A percentile compares a stretch with the other conserved stretches of the same genome.
phyloP scores from a whole-genome alignment of 2,329 filamentous ascomycete species.

The Neobulgaria alba region DNA sequence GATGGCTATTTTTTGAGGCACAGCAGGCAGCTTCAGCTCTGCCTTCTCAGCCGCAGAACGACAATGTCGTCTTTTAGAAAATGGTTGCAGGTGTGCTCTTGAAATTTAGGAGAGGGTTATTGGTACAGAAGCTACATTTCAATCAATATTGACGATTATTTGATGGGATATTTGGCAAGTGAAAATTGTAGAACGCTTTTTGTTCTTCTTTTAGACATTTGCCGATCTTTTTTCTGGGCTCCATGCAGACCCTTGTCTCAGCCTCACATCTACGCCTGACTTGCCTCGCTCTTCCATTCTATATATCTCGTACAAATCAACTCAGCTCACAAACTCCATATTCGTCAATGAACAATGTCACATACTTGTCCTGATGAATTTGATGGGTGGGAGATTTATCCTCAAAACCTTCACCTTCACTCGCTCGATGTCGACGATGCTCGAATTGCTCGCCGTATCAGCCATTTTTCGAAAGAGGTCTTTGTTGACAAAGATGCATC shows the following conservation, averaged over 20 bases:
- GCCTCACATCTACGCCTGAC: background rate
- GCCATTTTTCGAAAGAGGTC: slow-evolving; percentile 1
- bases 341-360: background rate
- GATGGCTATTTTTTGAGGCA: background rate
- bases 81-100: background rate
- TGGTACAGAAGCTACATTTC: background rate
- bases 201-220: background rate
- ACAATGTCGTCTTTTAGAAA: background rate
- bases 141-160: background rate
- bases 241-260: background rate
- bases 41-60: background rate
- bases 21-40: background rate
- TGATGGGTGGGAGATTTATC: slow-evolving; percentile 2
- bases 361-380: slow-evolving; percentile 1
- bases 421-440: slow-evolving; percentile 1
- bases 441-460: slow-evolving; percentile 1
- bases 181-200: background rate
- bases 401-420: slow-evolving; percentile 1
- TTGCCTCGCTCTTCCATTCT: background rate
- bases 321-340: background rate
- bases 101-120: background rate
- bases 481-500: slow-evolving; percentile 1
- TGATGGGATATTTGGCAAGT: background rate
- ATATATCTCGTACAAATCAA: background rate
- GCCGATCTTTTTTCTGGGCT: background rate